Evolutionary conservation across 2,329 filamentous ascomycete genomes (phyloP).

Genomic region (Diplodia seriata): DNA sequence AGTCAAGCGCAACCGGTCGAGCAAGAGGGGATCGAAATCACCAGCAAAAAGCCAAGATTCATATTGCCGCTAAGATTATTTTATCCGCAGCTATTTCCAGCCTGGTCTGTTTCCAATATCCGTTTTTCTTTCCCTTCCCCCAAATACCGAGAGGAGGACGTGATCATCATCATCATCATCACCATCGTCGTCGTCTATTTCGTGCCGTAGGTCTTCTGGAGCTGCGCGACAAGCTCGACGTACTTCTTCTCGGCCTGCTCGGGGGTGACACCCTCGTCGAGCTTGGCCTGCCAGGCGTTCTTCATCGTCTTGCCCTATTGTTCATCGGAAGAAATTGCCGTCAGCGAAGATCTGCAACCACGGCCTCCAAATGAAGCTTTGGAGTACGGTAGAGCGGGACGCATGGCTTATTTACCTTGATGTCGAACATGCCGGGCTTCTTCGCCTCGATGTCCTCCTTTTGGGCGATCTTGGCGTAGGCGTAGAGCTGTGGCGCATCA

Average conservation of each 20-base stretch:
- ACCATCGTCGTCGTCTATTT: slow-evolving; percentile 47
- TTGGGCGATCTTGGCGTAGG: slow-evolving; percentile 54
- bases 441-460: slow-evolving; percentile 49
- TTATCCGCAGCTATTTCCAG: not conserved
- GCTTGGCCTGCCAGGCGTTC: slow-evolving; percentile 75
- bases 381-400: not conserved
- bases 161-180: not conserved
- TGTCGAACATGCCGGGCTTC: slow-evolving; percentile 71
- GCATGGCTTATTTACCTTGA: slow-evolving; percentile 61
- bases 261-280: slow-evolving; percentile 67
- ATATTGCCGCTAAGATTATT: not conserved
- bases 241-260: slow-evolving; percentile 79
- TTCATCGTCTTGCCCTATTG: slow-evolving; percentile 79
- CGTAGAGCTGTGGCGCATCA: slow-evolving; percentile 56
- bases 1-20: not conserved
- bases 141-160: not conserved
- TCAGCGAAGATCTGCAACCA: slow-evolving; percentile 18
- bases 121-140: not conserved
- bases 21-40: not conserved
- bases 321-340: not conserved
- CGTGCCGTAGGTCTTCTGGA: slow-evolving; percentile 74
- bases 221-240: slow-evolving; percentile 71
- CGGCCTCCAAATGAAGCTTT: not conserved
- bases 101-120: not conserved
- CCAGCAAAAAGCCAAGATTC: not conserved